Conservation (phyloP, 176 grass and related monocot genomes). For the Cocos nucifera region DNA sequence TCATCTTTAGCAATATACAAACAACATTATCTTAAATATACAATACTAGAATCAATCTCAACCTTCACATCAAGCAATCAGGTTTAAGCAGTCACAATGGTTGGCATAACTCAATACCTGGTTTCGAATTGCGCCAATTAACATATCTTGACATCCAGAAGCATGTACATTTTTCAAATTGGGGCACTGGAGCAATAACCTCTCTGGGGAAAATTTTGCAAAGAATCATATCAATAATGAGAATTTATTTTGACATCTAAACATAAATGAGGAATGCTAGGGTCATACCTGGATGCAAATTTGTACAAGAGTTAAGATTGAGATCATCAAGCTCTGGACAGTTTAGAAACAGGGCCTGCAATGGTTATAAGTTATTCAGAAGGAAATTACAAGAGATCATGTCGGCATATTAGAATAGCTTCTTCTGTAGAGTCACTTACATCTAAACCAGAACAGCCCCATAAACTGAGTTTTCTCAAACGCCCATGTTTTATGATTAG, state of each 20-base stretch:
- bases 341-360: conserved; percentile 60
- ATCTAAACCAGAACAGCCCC: conserved; percentile 75
- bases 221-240: neutral
- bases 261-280: too few species aligned
- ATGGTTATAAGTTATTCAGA: neutral
- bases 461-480: conserved; percentile 78
- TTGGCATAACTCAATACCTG: conserved; percentile 36
- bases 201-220: conserved; percentile 38
- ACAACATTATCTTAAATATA: too few species aligned
- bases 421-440: conserved; percentile 23
- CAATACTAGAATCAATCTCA: too few species aligned
- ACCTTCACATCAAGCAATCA: too few species aligned
- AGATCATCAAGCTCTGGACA: conserved; percentile 89
- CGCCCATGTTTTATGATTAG: conserved; percentile 68
- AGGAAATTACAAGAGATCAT: too few species aligned
- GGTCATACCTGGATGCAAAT: conserved; percentile 77
- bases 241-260: neutral
- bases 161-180: conserved; percentile 72
- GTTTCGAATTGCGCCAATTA: conserved; percentile 80
- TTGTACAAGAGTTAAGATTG: conserved; percentile 75
- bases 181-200: conserved; percentile 76
- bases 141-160: conserved; percentile 70
- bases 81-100: too few species aligned
- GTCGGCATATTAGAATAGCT: too few species aligned
- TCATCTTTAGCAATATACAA: too few species aligned